These are phyloP conservation scores for Erigeron canadensis DNA, from an alignment of 129 eudicot genomes.

Conservation along the genomic window DNA sequence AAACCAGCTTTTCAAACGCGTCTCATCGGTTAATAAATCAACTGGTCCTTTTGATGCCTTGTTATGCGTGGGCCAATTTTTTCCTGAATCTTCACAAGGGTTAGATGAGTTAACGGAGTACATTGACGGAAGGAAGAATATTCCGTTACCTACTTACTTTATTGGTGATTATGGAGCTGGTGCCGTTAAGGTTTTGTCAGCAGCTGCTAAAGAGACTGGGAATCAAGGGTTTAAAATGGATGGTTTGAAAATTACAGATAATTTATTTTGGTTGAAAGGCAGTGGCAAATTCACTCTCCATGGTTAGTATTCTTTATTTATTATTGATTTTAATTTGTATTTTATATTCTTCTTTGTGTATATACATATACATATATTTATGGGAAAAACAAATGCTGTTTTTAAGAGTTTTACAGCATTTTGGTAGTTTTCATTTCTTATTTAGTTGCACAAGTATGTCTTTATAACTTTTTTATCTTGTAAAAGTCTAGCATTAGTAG, in stretches of 20 bases:
- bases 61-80: slow-evolving; percentile 92
- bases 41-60: slow-evolving; percentile 93
- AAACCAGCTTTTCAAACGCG: slow-evolving; percentile 81
- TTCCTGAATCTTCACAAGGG: slow-evolving; percentile 67
- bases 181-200: slow-evolving; percentile 60
- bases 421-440: no score
- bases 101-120: slow-evolving; percentile 71
- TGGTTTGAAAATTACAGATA: slow-evolving; percentile 66
- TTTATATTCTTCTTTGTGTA: no score
- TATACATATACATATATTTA: no score
- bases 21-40: slow-evolving; percentile 84
- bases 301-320: slow-evolving; percentile 43
- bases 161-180: slow-evolving; percentile 85
- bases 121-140: slow-evolving; percentile 54
- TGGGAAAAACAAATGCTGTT: no score
- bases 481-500: no score
- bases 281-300: slow-evolving; percentile 76
- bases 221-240: slow-evolving; percentile 97
- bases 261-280: slow-evolving; percentile 93
- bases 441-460: no score
- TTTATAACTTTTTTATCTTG: no score
- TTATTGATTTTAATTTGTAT: background rate
- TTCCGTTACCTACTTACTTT: slow-evolving; percentile 59
- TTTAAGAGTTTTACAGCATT: no score
- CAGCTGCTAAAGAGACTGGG: slow-evolving; percentile 50